Base-by-base conservation (phyloP, 2,329 filamentous ascomycete genomes). In the Chrysosporium keratinophilum region DNA sequence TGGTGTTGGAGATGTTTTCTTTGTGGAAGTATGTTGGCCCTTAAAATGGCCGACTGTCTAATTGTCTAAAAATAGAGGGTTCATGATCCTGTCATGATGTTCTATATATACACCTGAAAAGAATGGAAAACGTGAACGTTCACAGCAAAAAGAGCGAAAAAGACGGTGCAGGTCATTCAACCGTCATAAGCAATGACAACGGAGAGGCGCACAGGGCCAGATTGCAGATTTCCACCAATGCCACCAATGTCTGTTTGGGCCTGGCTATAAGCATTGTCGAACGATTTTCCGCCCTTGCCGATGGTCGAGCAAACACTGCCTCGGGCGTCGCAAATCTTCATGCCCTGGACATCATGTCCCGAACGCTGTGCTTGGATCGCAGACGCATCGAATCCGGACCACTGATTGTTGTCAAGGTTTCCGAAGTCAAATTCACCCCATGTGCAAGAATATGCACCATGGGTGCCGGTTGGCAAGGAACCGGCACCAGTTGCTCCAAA, bases 361-460 rank as follows among this genome's bases (percentile, higher is more conserved):
- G 66, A 63, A 10, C 65, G 59, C 62, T 69, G 64, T 2, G 68
- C 64, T 39, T 61, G 54, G 41, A 70, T 70, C 17, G 63, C 65
- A 45, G 69, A 72, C n/a, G 71, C 69, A 48, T 72, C 69, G 62
- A 66, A 71, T 57, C 66, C 64, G 54, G 66, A 66, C 62, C 60
- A 69, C 50, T 58, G 58, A 34, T 62, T 37, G 62, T 70, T 71
- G 50, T 56, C 50, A 20, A 41, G 20, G 62, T 60, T 65, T 56
- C 61, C 62, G 54, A 72, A 69, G 61, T 67, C 64, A 50, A 71
- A 69, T 55, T 72, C 69, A 59, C 69, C 69, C 68, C 68, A 72
- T 60, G 69, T 71, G 59, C 61, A 64, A n/a, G 67, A 61, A 47
- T 67, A 69, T 5, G 60, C 58, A 41, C 69, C 69, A 44, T 56